Percentiles rank a stretch among this genome's conserved stretches.
phyloP scores from a whole-genome alignment of 2,329 filamentous ascomycete genomes.

The Teratosphaeriaceae sp. region DNA sequence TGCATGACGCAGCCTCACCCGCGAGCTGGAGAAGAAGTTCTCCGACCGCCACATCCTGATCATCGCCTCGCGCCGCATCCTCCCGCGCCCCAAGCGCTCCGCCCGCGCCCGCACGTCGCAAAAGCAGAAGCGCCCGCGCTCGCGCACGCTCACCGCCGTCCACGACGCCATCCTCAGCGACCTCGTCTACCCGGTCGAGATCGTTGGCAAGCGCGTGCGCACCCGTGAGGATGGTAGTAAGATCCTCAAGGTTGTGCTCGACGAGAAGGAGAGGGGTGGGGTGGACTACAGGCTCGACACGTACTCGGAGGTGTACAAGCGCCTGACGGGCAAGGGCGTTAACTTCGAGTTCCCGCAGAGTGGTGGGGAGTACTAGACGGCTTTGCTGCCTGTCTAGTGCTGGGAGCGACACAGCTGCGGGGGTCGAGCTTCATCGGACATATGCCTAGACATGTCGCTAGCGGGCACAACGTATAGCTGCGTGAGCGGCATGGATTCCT shows the following conservation, averaged over 20 bases:
- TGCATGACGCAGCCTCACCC: conserved; percentile 70
- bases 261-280: conserved; percentile 99
- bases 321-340: conserved; percentile 92
- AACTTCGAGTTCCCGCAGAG: conserved; percentile 97
- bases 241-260: conserved; percentile 96
- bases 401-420: too few species aligned
- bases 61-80: conserved; percentile 96
- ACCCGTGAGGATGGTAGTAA: conserved; percentile 99
- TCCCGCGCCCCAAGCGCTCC: conserved; percentile 97
- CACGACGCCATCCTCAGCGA: conserved; percentile 98
- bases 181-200: conserved; percentile 99
- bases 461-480: too few species aligned
- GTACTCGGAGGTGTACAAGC: conserved; percentile 99
- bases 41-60: conserved; percentile 99
- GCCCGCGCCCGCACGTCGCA: conserved; percentile 92
- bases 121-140: conserved; percentile 98
- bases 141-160: conserved; percentile 94
- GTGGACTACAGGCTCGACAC: conserved; percentile 99
- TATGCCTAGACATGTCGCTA: too few species aligned
- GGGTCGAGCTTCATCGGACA: too few species aligned
- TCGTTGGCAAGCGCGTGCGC: conserved; percentile 96
- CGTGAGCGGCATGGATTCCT: too few species aligned
- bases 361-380: conserved; percentile 70
- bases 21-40: conserved; percentile 99
- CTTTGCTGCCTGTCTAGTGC: background rate